Percentiles rank a stretch among this genome's conserved stretches.
phyloP scores from a whole-genome alignment of 257 asterid genomes.

The Ajuga chamaepitys region DNA sequence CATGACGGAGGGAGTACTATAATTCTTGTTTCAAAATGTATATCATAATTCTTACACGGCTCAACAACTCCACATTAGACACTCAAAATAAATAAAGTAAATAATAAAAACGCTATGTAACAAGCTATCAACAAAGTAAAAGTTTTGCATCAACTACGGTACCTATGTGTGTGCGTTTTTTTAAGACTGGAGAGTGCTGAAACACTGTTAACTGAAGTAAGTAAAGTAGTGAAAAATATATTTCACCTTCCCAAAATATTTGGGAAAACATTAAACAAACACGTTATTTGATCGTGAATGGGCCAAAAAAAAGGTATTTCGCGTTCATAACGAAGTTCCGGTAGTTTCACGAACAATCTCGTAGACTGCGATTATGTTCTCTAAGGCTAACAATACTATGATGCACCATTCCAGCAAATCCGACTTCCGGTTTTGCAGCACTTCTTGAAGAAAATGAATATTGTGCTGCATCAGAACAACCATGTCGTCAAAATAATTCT shows the following conservation, averaged over 20 bases:
- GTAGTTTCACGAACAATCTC: slow-evolving; percentile 60
- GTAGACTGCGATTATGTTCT: slow-evolving; percentile 50
- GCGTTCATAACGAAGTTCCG: slow-evolving; percentile 24
- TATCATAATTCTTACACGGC: no score
- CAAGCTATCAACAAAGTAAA: not conserved
- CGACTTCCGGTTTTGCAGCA: slow-evolving; percentile 82
- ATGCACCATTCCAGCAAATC: slow-evolving; percentile 95
- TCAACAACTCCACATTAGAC: no score
- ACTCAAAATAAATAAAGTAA: not conserved
- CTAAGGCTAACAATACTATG: slow-evolving; percentile 66
- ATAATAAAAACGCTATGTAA: not conserved
- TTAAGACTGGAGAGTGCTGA: no score
- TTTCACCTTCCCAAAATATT: no score
- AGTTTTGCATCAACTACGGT: not conserved
- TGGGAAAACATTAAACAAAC: no score
- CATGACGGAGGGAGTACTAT: no score
- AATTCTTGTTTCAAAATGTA: no score
- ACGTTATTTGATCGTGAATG: no score
- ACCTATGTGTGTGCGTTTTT: no score
- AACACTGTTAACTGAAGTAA: no score
- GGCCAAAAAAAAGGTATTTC: not conserved
- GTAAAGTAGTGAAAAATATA: no score
- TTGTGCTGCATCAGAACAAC: slow-evolving; percentile 67
- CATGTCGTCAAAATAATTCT: no score
- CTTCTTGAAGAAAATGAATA: slow-evolving; percentile 98